These are phyloP conservation scores for Echeveria elegans DNA, from an alignment of 164 flowering plant species.

Conservation along the genomic window DNA sequence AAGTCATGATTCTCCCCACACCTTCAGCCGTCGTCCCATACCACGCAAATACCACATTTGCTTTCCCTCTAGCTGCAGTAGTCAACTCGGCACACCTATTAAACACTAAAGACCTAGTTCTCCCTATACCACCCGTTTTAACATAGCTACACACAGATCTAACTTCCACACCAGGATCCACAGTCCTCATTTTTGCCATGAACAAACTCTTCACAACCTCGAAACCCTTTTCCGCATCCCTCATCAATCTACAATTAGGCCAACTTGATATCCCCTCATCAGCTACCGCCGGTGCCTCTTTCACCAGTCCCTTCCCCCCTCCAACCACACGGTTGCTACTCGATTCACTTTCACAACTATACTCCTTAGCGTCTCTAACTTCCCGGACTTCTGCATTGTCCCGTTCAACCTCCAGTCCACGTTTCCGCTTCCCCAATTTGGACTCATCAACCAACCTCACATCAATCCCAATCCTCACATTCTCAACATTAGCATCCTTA, in stretches of 20 bases:
- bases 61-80: slow-evolving; percentile 29
- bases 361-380: slow-evolving; percentile 7
- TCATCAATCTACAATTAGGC: slow-evolving; percentile 4
- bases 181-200: neutral
- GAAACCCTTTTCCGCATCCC: neutral
- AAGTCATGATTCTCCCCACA: slow-evolving; percentile 22
- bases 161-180: slow-evolving; percentile 15
- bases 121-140: slow-evolving; percentile 18
- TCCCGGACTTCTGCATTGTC: neutral
- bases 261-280: neutral
- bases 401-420: slow-evolving; percentile 3
- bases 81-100: slow-evolving; percentile 25
- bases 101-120: slow-evolving; percentile 31
- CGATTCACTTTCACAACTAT: slow-evolving; percentile 15
- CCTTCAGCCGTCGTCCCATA: slow-evolving; percentile 24
- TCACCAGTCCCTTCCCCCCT: neutral
- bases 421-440: slow-evolving; percentile 15
- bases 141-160: slow-evolving; percentile 28
- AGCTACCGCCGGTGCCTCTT: neutral
- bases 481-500: neutral
- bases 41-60: slow-evolving; percentile 42
- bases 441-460: neutral
- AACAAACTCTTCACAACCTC: neutral
- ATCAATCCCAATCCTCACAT: slow-evolving; percentile 21
- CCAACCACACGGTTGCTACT: neutral